Conservation (phyloP, 176 grass and related monocot genomes). For the Chloris gayana region DNA sequence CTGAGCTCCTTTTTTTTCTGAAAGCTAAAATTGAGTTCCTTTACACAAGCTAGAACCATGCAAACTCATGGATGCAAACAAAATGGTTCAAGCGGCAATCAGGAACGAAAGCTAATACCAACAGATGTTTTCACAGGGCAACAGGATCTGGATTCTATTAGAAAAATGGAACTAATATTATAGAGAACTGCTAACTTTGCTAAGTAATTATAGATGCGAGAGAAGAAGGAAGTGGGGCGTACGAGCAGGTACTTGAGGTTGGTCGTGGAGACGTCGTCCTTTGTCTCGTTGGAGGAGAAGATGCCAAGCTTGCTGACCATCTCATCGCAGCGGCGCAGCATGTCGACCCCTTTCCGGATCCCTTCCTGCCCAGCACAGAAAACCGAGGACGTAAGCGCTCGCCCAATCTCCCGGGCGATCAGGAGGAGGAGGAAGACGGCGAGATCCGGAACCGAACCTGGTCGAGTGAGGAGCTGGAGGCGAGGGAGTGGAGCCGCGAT, state of each 20-base stretch:
- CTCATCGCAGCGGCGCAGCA: conserved; percentile 73
- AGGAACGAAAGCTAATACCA: neutral
- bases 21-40: neutral
- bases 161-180: neutral
- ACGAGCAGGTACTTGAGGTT: conserved; percentile 94
- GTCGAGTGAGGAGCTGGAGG: conserved; percentile 67
- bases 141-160: neutral
- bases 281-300: conserved; percentile 90
- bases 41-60: neutral
- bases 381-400: neutral
- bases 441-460: conserved; percentile 39
- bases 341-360: conserved; percentile 70
- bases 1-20: neutral
- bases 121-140: neutral
- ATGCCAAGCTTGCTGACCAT: conserved; percentile 88
- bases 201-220: neutral
- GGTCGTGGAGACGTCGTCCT: conserved; percentile 90
- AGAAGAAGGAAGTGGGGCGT: neutral
- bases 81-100: neutral
- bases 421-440: neutral
- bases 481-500: conserved; percentile 67
- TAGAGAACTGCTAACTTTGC: neutral
- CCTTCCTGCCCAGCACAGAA: conserved; percentile 40
- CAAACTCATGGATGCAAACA: neutral
- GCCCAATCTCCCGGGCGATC: neutral